phyloP scores from a whole-genome alignment of 2,329 filamentous ascomycete species.

The Apiospora rasikravindrae region DNA sequence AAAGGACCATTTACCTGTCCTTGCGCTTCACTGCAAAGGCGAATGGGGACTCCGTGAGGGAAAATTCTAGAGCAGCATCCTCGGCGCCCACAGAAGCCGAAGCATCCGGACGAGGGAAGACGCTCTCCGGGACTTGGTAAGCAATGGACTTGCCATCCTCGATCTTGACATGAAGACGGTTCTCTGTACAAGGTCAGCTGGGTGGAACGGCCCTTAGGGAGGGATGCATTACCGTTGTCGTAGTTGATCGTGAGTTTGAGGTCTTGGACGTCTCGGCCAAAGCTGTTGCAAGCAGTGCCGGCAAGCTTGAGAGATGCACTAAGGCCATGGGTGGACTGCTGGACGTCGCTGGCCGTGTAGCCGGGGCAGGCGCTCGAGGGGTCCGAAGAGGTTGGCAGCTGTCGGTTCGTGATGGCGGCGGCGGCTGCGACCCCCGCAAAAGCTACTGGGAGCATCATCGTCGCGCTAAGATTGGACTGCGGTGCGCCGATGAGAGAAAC shows the following conservation, averaged over 20 bases:
- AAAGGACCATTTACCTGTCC: background rate
- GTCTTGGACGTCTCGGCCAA: constrained; percentile 69
- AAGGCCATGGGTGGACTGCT: constrained; percentile 54
- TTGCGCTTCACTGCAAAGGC: constrained; percentile 42
- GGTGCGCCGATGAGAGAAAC: background rate
- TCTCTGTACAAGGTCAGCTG: constrained; percentile 48
- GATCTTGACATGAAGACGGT: constrained; percentile 76
- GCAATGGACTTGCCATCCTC: constrained; percentile 72
- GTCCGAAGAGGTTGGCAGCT: constrained; percentile 27
- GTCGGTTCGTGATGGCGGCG: background rate
- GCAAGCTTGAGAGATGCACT: constrained; percentile 69
- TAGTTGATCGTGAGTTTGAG: constrained; percentile 69
- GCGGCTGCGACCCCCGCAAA: background rate
- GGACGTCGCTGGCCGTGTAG: constrained; percentile 64
- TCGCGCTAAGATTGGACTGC: background rate
- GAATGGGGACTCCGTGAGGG: constrained; percentile 45
- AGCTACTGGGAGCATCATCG: background rate
- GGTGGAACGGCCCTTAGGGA: background rate
- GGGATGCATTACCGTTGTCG: constrained; percentile 51
- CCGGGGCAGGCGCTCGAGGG: constrained; percentile 58
- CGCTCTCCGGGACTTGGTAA: constrained; percentile 75
- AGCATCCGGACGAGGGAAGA: constrained; percentile 63
- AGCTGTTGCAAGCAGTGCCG: constrained; percentile 69
- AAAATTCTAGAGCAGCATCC: constrained; percentile 37
- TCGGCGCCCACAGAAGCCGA: constrained; percentile 26